Evolutionary conservation across 768 basidiomycete species (phyloP), one percentile per base, ranked within the genome.

Genomic region (Lentinula guzmanii): DNA sequence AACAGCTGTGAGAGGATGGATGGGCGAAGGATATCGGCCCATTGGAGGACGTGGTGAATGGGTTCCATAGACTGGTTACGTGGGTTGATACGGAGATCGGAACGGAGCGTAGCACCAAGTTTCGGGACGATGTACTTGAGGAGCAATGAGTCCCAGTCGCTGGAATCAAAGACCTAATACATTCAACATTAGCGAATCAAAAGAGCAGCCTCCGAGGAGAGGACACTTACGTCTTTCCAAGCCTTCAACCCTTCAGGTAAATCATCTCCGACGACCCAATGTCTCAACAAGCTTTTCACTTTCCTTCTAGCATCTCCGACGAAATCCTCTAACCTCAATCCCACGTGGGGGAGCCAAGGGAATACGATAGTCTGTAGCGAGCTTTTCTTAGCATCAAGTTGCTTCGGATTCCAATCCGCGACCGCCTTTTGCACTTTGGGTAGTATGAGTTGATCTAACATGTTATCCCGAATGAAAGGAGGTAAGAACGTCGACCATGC

Each of bases 301-400:
- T 95, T 93, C 67, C 96, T 81, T 68, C 86, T 86, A 13, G 94
- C 90, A 64, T 96, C 93, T 11, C 86, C 90, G 10, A 98, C 73
- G n/a, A 98, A 77, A 28, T 86, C 86, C 55, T 98, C 94, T 63
- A 93, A 74, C 57, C 95, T 77, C 35, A 90, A 73, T 4, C 93
- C 95, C 3, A 96, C 82, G 68, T 94, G 82, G 4, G 95, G 93
- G 51, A 99, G 74, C 97, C 97, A 99, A 8, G 97, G 97, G 71
- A 98, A 96, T 1, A 99, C 86, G 52, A 99, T 81, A 1, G 83
- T 78, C 52, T 90, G 91, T 53, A 98, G 72, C 0, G 91, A 74
- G 0, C 83, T 79, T 2, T 75, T 76, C 46, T 48, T 24, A 24
- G 9, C 42, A 61, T 78, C 81, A 31, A 75, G 33, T 50, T 37